Evolutionary conservation across 1,284 basidiomycete genomes (phyloP), one percentile per base, ranked within the genome.

Genomic region (Phaffia rhodozyma): DNA sequence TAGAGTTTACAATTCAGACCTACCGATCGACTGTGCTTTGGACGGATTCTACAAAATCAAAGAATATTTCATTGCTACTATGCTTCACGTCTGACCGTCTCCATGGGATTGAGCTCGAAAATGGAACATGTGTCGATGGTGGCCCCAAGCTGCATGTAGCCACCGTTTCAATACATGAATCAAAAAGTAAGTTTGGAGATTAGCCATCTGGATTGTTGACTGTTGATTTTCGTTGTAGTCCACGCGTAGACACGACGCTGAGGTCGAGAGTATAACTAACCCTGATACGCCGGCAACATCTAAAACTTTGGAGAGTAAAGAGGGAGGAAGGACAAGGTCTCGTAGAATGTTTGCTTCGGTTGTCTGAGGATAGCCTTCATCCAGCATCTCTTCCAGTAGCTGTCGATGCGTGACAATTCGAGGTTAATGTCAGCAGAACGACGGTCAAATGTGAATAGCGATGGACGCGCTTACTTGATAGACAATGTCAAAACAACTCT

Each of bases 91-190:
- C 89, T 3, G 86, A 82, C 70, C 88, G 87, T 58, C 94, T 82
- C 93, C 93, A 97, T 5, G 92, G 91, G 72, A 97, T 93, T 0
- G 91, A 89, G 6, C 90, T 91, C 1, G 90, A 85, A 70, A 97
- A 93, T 0, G 90, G 86, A 20, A 79, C 47, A 73, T 72, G 5
- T 72, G 72, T 38, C 63, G 70, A 70, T 72, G 77, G 71, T 66
- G 76, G 64, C 81, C 71, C 1, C 63, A 72, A 48, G 1, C 47
- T 56, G 34, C n/a, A 43, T 16, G 5, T 43, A 2, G 5, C 5
- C 13, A 16, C 38, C 5, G 38, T 43, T 11, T 43, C 13, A 16
- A 16, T 38, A 1, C 30, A 25, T 54, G 34, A 59, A 5, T 29
- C 27, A 56, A 18, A 34, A 34, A 27, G 2, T 21, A 16, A 29